Conservation (phyloP, 805 yeast species). For the Ogataea nitratoaversa region DNA sequence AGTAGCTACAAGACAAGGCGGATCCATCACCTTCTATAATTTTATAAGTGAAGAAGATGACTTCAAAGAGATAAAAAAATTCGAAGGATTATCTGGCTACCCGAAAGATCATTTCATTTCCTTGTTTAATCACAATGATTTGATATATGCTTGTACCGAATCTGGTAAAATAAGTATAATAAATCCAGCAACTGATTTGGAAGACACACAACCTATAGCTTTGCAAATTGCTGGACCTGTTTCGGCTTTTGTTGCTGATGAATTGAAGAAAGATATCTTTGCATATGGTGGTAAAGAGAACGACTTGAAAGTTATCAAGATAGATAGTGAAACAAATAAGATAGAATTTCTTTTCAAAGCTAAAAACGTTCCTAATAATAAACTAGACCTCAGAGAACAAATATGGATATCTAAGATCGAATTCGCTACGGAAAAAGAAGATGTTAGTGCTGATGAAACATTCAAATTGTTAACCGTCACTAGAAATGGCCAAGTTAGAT, state of each 20-base stretch:
- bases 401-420: slow-evolving; percentile 66
- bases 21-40: slow-evolving; percentile 39
- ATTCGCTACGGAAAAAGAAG: slow-evolving; percentile 32
- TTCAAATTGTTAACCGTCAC: slow-evolving; percentile 64
- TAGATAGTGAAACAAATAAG: slow-evolving; percentile 19
- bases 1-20: slow-evolving; percentile 41
- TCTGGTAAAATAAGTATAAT: slow-evolving; percentile 30
- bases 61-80: slow-evolving; percentile 16
- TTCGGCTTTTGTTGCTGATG: slow-evolving; percentile 45
- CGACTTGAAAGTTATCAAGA: slow-evolving; percentile 50
- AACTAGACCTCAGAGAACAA: slow-evolving; percentile 75
- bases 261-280: slow-evolving; percentile 45
- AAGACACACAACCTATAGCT: slow-evolving; percentile 23
- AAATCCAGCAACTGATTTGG: slow-evolving; percentile 12
- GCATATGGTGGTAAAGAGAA: slow-evolving; percentile 88
- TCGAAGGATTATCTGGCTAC: slow-evolving; percentile 9
- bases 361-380: slow-evolving; percentile 78
- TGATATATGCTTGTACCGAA: slow-evolving; percentile 31
- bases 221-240: slow-evolving; percentile 43
- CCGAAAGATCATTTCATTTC: slow-evolving; percentile 36
- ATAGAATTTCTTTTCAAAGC: slow-evolving; percentile 54
- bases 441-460: slow-evolving; percentile 33
- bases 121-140: slow-evolving; percentile 24
- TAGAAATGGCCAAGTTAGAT: slow-evolving; percentile 68
- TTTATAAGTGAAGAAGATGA: slow-evolving; percentile 6